phyloP scores from a whole-genome alignment of 257 asterid genomes.

The Petrea volubilis region DNA sequence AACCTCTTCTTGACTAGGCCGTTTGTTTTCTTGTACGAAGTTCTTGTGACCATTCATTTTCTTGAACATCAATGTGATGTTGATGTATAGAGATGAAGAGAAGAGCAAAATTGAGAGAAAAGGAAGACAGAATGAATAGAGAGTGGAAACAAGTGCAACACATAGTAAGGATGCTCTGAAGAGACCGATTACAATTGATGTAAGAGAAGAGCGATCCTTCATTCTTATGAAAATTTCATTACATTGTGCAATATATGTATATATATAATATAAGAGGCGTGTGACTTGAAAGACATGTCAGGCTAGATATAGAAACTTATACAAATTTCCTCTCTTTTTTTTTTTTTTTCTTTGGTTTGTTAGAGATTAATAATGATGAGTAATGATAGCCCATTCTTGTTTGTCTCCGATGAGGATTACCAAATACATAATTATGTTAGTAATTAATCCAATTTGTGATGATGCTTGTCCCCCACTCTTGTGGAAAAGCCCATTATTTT shows the following conservation, averaged over 20 bases:
- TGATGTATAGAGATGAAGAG: slow-evolving; percentile 12
- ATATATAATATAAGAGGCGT: too few species aligned
- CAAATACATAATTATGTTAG: slow-evolving; percentile 12
- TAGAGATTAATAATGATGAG: slow-evolving; percentile 4
- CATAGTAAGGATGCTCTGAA: slow-evolving; percentile 27
- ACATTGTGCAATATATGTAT: too few species aligned
- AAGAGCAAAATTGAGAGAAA: neutral
- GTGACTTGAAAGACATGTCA: too few species aligned
- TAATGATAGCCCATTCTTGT: slow-evolving; percentile 17
- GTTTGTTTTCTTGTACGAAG: neutral
- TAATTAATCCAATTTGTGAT: slow-evolving; percentile 17
- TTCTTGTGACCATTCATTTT: slow-evolving; percentile 1
- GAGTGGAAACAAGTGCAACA: slow-evolving; percentile 24
- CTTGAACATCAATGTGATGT: slow-evolving; percentile 11
- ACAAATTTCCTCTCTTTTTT: neutral
- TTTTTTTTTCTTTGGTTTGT: neutral
- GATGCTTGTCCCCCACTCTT: slow-evolving; percentile 15
- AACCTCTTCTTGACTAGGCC: neutral
- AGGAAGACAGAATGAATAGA: neutral
- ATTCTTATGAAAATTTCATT: too few species aligned
- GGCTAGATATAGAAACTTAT: neutral
- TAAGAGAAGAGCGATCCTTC: slow-evolving; percentile 8
- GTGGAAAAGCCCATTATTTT: neutral
- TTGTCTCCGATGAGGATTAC: slow-evolving; percentile 17
- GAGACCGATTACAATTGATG: slow-evolving; percentile 6